Evolutionary conservation across 2,329 filamentous ascomycete genomes (phyloP).

Genomic region (Neopestalotiopsis sp.): DNA sequence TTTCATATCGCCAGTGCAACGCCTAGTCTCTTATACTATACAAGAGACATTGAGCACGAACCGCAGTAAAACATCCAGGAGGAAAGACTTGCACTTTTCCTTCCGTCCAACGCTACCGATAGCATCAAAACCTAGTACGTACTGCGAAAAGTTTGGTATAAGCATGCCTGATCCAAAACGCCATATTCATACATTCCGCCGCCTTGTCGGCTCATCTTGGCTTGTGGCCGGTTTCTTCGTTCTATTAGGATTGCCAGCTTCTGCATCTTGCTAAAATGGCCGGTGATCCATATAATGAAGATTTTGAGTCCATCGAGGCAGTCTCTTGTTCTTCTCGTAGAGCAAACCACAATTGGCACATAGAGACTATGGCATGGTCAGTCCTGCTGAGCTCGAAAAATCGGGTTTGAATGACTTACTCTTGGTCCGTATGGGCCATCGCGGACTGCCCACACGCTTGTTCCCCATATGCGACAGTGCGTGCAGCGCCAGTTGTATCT

Average conservation of each 20-base stretch:
- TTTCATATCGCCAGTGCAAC: neutral
- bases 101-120: neutral
- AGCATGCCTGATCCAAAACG: constrained; percentile 15
- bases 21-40: neutral
- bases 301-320: constrained; percentile 78
- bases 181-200: constrained; percentile 20
- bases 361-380: constrained; percentile 63
- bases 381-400: neutral
- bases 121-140: neutral
- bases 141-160: constrained; percentile 13
- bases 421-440: constrained; percentile 86
- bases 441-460: constrained; percentile 91
- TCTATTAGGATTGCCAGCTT: neutral
- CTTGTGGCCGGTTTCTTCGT: neutral
- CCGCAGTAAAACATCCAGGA: neutral
- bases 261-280: constrained; percentile 22
- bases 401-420: constrained; percentile 56
- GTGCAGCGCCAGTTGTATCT: constrained; percentile 83
- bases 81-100: neutral
- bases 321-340: constrained; percentile 83
- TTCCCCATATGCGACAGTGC: constrained; percentile 88
- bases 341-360: constrained; percentile 93
- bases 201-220: neutral
- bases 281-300: constrained; percentile 57
- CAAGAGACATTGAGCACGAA: neutral